Evolutionary conservation across 2,329 filamentous ascomycete species (phyloP).

Genomic region (Diaporthe vaccinii): DNA sequence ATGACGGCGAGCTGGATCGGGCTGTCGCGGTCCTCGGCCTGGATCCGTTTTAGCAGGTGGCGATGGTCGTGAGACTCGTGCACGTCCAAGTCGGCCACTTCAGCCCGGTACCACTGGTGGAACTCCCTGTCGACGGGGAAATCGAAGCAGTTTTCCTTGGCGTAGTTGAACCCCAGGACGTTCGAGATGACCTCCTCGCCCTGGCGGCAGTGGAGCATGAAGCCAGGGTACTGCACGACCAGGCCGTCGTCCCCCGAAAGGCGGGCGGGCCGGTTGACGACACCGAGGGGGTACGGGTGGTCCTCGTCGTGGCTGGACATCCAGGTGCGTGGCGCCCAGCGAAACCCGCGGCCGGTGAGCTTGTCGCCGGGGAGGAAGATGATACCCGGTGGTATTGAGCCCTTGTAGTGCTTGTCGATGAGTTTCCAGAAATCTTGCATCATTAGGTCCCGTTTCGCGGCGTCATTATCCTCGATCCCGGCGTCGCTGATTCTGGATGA

Average conservation of each 20-base stretch:
- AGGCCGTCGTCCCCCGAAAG: neutral
- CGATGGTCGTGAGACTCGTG: neutral
- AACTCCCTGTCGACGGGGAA: neutral
- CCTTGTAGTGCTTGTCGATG: neutral
- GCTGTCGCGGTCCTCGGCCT: neutral
- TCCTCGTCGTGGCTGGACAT: neutral
- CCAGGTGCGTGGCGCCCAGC: neutral
- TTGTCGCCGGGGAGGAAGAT: neutral
- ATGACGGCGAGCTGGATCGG: neutral
- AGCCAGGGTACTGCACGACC: neutral
- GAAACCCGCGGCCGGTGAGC: neutral
- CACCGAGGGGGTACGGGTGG: neutral
- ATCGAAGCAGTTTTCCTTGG: neutral
- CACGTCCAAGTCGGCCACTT: neutral
- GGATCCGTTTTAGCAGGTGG: neutral
- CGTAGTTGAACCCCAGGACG: neutral
- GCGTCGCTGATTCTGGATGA: neutral
- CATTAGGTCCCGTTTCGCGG: neutral
- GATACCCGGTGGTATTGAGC: neutral
- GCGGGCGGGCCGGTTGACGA: neutral
- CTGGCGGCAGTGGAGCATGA: neutral
- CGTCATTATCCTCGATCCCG: neutral
- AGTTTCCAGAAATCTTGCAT: neutral
- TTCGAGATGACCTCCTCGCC: neutral
- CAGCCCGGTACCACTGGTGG: neutral